A percentile compares a stretch with the other conserved stretches of the same genome.
Evolutionary conservation across 106 monocot genomes (phyloP).

Genomic region (Acorus gramineus): DNA sequence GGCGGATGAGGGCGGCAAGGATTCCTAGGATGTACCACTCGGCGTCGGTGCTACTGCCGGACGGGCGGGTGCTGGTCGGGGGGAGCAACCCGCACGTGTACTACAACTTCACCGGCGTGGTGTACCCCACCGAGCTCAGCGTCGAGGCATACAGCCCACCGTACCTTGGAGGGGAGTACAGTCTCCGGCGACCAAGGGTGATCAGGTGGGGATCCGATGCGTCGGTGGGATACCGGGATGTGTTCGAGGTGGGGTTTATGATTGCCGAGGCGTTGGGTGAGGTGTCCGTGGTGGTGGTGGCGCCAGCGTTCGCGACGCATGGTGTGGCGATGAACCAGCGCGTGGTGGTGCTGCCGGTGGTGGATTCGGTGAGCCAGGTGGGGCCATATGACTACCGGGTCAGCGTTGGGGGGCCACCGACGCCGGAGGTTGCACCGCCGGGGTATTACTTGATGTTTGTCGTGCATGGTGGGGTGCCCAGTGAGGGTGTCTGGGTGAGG

Average conservation of each 20-base stretch:
- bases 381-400: constrained; percentile 20
- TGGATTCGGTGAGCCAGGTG: constrained; percentile 9
- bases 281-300: constrained; percentile 23
- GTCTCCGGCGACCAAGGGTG: constrained; percentile 15
- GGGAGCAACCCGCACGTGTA: constrained; percentile 64
- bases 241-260: constrained; percentile 5
- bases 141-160: constrained; percentile 60
- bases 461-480: constrained; percentile 53
- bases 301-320: constrained; percentile 59
- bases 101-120: constrained; percentile 41
- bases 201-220: constrained; percentile 16
- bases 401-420: constrained; percentile 23
- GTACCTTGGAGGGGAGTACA: constrained; percentile 21
- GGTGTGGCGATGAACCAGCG: constrained; percentile 70
- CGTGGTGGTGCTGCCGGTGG: constrained; percentile 27
- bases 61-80: constrained; percentile 44
- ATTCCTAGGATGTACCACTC: constrained; percentile 63
- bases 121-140: constrained; percentile 60
- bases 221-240: constrained; percentile 20
- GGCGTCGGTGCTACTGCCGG: constrained; percentile 26
- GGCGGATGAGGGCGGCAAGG: constrained; percentile 8
- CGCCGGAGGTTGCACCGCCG: constrained; percentile 50
- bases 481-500: constrained; percentile 40
- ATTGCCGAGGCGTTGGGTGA: background rate
- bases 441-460: constrained; percentile 68